Conservation (phyloP, 202 grass and related monocot species). For the Zizania palustris region DNA sequence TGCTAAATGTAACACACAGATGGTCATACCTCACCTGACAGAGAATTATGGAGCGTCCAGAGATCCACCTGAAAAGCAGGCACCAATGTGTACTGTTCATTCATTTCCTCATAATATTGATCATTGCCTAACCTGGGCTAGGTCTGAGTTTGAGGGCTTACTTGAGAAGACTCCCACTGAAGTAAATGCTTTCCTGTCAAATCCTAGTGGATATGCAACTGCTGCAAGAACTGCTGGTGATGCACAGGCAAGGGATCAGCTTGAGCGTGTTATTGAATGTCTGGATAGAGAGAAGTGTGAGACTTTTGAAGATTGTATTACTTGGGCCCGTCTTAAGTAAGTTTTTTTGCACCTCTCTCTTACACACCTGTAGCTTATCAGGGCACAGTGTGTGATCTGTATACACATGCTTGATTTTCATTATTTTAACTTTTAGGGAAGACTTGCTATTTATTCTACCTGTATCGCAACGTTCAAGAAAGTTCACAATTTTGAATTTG, state of each 20-base stretch:
- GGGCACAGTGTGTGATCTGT: neutral
- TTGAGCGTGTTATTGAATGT: constrained; percentile 89
- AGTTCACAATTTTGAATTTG: constrained; percentile 2
- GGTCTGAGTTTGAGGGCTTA: constrained; percentile 96
- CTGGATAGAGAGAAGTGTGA: constrained; percentile 81
- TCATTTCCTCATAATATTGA: constrained; percentile 98
- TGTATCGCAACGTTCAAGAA: neutral
- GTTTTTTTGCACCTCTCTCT: constrained; percentile 18
- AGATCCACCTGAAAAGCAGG: constrained; percentile 96
- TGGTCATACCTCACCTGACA: constrained; percentile 91
- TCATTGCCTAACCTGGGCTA: constrained; percentile 92
- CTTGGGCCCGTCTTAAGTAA: constrained; percentile 91
- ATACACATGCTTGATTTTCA: constrained; percentile 19
- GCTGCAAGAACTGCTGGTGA: constrained; percentile 83
- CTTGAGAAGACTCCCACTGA: constrained; percentile 94
- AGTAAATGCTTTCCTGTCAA: constrained; percentile 81
- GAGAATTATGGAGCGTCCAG: constrained; percentile 98
- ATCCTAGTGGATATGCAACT: constrained; percentile 63
- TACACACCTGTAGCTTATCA: constrained; percentile 9
- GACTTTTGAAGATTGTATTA: constrained; percentile 87
- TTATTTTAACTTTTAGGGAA: neutral
- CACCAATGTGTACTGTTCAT: constrained; percentile 95
- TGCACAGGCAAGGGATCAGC: constrained; percentile 89
- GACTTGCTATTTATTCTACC: too few species aligned
- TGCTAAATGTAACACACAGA: constrained; percentile 96